A percentile compares a stretch with the other conserved stretches of the same genome.
Evolutionary conservation across 2,329 filamentous ascomycete species (phyloP).

Genomic region (Juglanconis sp.): DNA sequence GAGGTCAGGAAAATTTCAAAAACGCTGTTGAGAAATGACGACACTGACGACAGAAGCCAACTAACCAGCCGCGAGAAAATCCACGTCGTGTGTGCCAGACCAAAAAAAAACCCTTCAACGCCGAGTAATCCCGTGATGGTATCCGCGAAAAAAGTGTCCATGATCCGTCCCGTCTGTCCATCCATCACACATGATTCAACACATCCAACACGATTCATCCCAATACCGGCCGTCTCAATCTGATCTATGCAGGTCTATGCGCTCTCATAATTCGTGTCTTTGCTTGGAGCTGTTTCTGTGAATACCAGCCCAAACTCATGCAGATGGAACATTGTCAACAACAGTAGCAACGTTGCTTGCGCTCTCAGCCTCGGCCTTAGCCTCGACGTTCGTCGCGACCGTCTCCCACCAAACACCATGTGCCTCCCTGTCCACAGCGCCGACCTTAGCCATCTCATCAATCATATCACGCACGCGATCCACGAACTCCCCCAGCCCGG

Average conservation of each 20-base stretch:
- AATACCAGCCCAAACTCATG: neutral
- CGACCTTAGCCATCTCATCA: slow-evolving; percentile 63
- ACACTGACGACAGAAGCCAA: no score
- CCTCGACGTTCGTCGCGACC: slow-evolving; percentile 55
- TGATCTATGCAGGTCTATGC: neutral
- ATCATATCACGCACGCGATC: slow-evolving; percentile 66
- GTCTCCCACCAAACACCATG: slow-evolving; percentile 70
- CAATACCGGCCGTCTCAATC: neutral
- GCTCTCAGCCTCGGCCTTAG: slow-evolving; percentile 28
- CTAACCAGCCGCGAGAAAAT: no score
- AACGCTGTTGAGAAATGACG: no score
- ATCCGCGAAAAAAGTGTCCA: neutral
- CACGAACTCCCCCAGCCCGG: slow-evolving; percentile 72
- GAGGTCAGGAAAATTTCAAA: no score
- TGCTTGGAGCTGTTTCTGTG: neutral
- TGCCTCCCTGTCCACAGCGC: slow-evolving; percentile 63
- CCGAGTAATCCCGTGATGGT: neutral
- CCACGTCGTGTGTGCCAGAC: neutral
- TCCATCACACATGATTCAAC: neutral
- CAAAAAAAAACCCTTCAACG: neutral
- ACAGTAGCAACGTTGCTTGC: neutral
- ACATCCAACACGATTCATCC: neutral
- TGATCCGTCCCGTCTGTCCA: neutral
- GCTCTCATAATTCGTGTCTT: neutral
- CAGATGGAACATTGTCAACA: neutral